These are phyloP conservation scores for Paecilomyces dactylethromorphus DNA, from an alignment of 2,329 filamentous ascomycete species.

Conservation along the genomic window DNA sequence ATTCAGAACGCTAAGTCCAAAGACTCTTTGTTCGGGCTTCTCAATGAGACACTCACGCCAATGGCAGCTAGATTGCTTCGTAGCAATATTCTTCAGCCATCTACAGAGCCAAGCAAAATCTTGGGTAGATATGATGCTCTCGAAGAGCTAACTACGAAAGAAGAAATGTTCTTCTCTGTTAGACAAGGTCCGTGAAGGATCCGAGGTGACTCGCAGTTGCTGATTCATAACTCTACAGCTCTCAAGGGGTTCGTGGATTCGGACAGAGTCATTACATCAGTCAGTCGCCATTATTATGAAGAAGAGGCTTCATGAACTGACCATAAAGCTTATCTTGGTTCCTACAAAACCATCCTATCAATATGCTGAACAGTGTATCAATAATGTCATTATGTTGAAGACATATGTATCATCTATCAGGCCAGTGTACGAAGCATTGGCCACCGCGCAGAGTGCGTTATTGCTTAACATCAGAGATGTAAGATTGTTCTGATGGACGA, in stretches of 20 bases:
- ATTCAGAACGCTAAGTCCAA: constrained; percentile 69
- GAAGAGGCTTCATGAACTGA: constrained; percentile 8
- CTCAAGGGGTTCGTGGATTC: constrained; percentile 70
- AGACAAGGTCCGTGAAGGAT: constrained; percentile 52
- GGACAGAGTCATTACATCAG: constrained; percentile 72
- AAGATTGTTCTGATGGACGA: constrained; percentile 2
- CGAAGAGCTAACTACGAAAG: constrained; percentile 71
- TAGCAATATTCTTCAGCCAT: constrained; percentile 82
- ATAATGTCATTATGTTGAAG: constrained; percentile 81
- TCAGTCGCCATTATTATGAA: constrained; percentile 28
- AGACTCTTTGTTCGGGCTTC: constrained; percentile 73
- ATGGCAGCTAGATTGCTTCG: constrained; percentile 83
- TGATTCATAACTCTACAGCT: constrained; percentile 39
- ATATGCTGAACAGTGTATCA: constrained; percentile 72
- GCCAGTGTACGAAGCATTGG: constrained; percentile 62
- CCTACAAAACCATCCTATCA: constrained; percentile 59
- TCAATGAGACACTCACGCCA: constrained; percentile 78
- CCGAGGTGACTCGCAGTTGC: background rate
- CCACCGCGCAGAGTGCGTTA: constrained; percentile 57
- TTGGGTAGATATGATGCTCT: constrained; percentile 71
- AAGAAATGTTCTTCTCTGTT: constrained; percentile 76
- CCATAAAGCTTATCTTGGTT: constrained; percentile 64
- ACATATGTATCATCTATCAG: constrained; percentile 66
- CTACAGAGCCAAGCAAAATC: constrained; percentile 65
- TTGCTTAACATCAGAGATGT: constrained; percentile 61